Evolutionary conservation across 2,329 filamentous ascomycete genomes (phyloP), one percentile per base, ranked within the genome.

Genomic region (Aspergillus chevalieri): DNA sequence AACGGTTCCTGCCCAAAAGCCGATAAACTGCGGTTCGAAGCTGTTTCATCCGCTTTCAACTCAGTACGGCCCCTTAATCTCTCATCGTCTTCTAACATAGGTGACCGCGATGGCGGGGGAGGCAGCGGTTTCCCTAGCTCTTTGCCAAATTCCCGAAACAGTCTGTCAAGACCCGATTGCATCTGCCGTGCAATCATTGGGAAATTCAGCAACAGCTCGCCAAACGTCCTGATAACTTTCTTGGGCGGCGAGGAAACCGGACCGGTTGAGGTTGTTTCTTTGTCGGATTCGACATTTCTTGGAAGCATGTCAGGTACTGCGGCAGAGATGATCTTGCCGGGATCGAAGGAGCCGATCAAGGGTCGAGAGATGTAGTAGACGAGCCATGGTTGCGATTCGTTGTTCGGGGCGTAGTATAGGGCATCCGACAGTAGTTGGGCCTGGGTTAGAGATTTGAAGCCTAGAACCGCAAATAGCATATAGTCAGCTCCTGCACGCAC

Each of bases 171-270:
- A 0, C 93, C 93, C 2, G 86, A 82, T 60, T 96, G 90, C 90
- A 98, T 95, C 69, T 98, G 93, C 52, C 89, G 82, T 21, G 91
- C 90, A 60, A 98, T 97, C 81, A 95, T 87, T 1, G 93, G 93
- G 57, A 97, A 98, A 59, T 90, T 84, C 57, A 88, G 87, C 39
- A 98, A 78, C 12, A 98, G 78, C 56, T 97, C 93, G 52, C 86
- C 85, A 65, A 98, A 98, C 30, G 82, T 89, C 70, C 85, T 89
- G 65, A 98, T 86, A 52, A 95, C 89, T 70, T 95, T 96, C 73
- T 95, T 96, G 4, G 64, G 61, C n/a, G 66, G 65, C 6, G 66
- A 60, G 5, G 65, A 60, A 21, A 65, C 53, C n/a, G 66, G 58
- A 67, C 73, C 57, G 47, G 66, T 57, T 33, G 59, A 57, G 58